Evolutionary conservation across 1,139 yeast species (phyloP), one percentile per base, ranked within the genome.

Genomic region (Magnusiomyces ingens): DNA sequence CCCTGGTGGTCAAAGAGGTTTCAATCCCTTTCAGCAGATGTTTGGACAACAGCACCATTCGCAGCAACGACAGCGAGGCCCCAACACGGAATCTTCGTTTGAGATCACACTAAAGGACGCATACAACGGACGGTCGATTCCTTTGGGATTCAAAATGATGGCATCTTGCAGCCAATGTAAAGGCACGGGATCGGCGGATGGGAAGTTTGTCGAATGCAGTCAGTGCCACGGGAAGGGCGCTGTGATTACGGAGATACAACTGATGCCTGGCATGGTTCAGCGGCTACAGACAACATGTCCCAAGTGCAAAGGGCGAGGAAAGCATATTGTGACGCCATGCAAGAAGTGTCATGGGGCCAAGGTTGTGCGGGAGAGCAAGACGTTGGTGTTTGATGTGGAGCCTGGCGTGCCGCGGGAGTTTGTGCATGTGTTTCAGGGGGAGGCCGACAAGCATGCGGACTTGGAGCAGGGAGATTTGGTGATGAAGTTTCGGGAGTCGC

Each of bases 241-340:
- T 41, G 71, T 80, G 40, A 67, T 82, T n/a, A 78, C 84, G 54
- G 77, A 81, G 53, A 76, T 85, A 58, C 95, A 90, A 67, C 70
- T 93, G 59, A 97, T 89, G 0, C 95, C 95, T 10, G 93, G 93
- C 6, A 87, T 93, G 89, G 74, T 87, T 57, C 98, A 91, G 68
- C 88, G 85, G 58, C 77, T 90, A 61, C 91, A 87, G 65, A 78
- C 82, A 51, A 76, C 76, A 13, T 93, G 99, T 75, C 90, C 85
- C 55, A 73, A 72, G 53, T 93, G 99, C 74, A 72, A 75, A 17
- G 99, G 99, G 40, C 73, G 75, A 52, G 99, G 99, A 11, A 74
- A 79, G 54, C 71, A 75, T 12, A 83, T 89, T 49, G 73, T 77
- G 50, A 73, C 82, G 59, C 76, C 78, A 46, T 93, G 99, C 73